These are phyloP conservation scores for Sporothrix phasma DNA, from an alignment of 2,329 filamentous ascomycete genomes.

Conservation along the genomic window DNA sequence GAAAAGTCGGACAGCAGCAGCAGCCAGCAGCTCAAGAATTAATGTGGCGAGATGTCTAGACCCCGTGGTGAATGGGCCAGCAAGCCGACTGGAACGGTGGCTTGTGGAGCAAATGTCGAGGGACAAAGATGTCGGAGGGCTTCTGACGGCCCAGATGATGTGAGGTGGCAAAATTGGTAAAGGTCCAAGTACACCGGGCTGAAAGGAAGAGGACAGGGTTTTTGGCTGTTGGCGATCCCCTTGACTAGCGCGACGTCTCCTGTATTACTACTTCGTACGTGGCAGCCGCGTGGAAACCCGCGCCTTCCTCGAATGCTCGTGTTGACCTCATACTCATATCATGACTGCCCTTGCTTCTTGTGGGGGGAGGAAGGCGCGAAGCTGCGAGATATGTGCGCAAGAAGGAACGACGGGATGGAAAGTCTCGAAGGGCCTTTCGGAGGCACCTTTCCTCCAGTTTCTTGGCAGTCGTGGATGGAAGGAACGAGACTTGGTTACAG, in stretches of 20 bases:
- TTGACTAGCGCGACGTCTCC: background rate
- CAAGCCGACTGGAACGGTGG: background rate
- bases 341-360: background rate
- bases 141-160: background rate
- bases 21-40: no score
- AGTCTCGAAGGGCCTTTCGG: background rate
- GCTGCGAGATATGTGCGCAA: background rate
- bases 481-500: no score
- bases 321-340: no score
- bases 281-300: background rate
- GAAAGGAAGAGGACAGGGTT: background rate
- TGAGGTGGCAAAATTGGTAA: background rate
- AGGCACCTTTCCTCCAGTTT: background rate
- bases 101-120: background rate
- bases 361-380: background rate
- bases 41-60: no score
- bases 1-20: background rate
- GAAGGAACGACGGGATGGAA: background rate
- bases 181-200: background rate
- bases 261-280: background rate
- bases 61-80: no score
- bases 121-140: background rate
- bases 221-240: background rate
- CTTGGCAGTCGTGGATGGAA: background rate
- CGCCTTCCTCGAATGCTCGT: background rate